A percentile compares a stretch with the other conserved stretches of the same genome.
These are phyloP conservation scores for Antitrichia curtipendula DNA, from an alignment of 225 moss, liverwort and hornwort genomes.

Conservation along the genomic window DNA sequence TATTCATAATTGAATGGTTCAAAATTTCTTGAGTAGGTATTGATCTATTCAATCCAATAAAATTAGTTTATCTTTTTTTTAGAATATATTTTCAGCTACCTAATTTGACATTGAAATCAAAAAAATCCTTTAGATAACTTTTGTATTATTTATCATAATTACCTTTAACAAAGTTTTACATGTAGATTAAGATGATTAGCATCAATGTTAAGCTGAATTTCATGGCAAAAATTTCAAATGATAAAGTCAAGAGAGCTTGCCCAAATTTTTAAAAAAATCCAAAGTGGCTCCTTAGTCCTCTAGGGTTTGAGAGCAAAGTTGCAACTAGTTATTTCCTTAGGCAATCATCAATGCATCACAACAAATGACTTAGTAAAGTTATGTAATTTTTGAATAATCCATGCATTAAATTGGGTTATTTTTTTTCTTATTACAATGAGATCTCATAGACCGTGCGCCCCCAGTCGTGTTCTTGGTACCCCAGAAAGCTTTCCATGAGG, in stretches of 20 bases:
- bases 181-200: rapidly evolving
- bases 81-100: too few species aligned
- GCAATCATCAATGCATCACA: not conserved
- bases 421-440: too few species aligned
- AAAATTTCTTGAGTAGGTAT: not conserved
- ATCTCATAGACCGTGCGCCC: too few species aligned
- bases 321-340: not conserved
- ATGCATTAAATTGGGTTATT: too few species aligned
- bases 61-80: not conserved
- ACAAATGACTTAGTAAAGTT: rapidly evolving
- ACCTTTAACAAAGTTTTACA: not conserved
- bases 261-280: rapidly evolving
- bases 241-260: not conserved
- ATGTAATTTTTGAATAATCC: not conserved
- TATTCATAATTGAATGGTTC: not conserved
- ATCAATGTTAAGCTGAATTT: not conserved
- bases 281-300: too few species aligned
- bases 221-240: not conserved
- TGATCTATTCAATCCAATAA: not conserved
- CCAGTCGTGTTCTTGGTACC: too few species aligned
- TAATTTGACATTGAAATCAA: not conserved
- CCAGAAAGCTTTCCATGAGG: too few species aligned
- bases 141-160: not conserved
- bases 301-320: not conserved
- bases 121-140: rapidly evolving